Conservation (phyloP, 176 grass and related monocot genomes). For the Oryza glumipatula region DNA sequence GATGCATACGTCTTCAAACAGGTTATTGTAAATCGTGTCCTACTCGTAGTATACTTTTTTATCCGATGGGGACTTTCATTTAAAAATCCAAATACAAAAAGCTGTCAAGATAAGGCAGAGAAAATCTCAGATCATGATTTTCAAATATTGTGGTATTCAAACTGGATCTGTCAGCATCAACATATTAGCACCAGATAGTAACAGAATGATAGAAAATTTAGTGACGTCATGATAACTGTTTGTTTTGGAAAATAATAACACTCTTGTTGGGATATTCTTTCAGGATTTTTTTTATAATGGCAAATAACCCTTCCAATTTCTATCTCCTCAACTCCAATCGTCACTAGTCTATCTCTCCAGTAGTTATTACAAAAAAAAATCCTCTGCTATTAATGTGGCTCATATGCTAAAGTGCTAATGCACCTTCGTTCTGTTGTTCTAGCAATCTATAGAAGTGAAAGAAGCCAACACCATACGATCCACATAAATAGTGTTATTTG, state of each 20-base stretch:
- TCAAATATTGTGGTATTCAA: slow-evolving; percentile 15
- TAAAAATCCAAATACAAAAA: slow-evolving; percentile 78
- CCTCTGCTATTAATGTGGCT: neutral
- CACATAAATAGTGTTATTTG: neutral
- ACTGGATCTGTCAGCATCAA: neutral
- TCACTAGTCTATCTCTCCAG: neutral
- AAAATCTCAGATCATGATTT: slow-evolving; percentile 37
- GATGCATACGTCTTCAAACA: slow-evolving; percentile 80
- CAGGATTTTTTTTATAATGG: neutral
- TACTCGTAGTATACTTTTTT: slow-evolving; percentile 63
- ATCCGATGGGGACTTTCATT: slow-evolving; percentile 81
- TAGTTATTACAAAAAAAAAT: slow-evolving; percentile 10
- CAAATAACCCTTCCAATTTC: neutral
- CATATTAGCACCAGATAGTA: slow-evolving; percentile 20
- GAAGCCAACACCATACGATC: slow-evolving; percentile 31
- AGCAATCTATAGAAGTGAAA: slow-evolving; percentile 4
- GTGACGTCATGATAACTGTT: neutral
- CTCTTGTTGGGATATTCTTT: slow-evolving; percentile 9
- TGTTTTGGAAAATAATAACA: neutral
- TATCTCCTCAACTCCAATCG: neutral
- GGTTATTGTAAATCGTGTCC: slow-evolving; percentile 89
- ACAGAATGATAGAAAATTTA: slow-evolving; percentile 5
- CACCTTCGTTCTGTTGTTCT: neutral
- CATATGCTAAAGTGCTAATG: neutral
- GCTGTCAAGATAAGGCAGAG: slow-evolving; percentile 47